A percentile compares a stretch with the other conserved stretches of the same genome.
phyloP scores from a whole-genome alignment of 2,329 filamentous ascomycete genomes.

The Rhexocercosporidium sp. region DNA sequence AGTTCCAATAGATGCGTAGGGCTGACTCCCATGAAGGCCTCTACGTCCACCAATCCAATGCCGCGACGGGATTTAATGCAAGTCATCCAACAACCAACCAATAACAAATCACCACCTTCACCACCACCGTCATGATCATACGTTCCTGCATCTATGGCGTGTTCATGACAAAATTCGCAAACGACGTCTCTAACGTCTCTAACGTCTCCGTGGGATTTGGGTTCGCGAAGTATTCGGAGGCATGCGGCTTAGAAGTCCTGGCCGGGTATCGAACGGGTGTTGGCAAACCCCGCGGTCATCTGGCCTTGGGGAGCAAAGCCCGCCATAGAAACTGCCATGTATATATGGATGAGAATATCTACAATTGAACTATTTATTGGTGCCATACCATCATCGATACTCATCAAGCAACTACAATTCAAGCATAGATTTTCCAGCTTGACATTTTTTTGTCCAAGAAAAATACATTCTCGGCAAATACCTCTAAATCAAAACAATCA shows the following conservation, averaged over 20 bases:
- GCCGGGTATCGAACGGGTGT: neutral
- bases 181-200: neutral
- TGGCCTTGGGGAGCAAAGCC: neutral
- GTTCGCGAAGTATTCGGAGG: neutral
- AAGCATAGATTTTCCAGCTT: neutral
- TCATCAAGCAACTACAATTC: neutral
- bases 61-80: neutral
- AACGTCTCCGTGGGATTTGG: neutral
- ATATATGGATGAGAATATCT: neutral
- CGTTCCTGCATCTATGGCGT: neutral
- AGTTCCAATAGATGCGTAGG: too few species aligned
- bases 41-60: too few species aligned
- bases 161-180: neutral
- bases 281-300: slow-evolving; percentile 2
- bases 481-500: neutral
- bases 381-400: neutral
- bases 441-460: neutral
- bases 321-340: neutral
- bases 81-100: neutral
- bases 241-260: slow-evolving; percentile 2
- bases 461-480: neutral
- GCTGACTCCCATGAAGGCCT: too few species aligned
- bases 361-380: neutral
- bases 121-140: neutral
- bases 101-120: neutral